Base-by-base conservation (phyloP, 2,329 filamentous ascomycete genomes). In the Neofusicoccum cordaticola region DNA sequence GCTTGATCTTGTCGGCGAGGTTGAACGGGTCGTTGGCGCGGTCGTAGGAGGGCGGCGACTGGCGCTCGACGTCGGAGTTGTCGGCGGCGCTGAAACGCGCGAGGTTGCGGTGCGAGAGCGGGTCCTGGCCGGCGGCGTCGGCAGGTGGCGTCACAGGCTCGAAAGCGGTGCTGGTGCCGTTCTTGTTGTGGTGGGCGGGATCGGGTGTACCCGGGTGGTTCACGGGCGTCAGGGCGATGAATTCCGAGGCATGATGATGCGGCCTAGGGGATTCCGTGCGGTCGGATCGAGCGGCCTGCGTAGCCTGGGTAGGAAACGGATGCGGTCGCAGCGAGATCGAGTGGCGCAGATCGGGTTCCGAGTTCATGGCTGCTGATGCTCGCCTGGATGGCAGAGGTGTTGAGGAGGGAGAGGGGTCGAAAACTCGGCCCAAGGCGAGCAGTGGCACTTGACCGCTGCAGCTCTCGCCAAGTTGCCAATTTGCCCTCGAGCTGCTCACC, bases 21-120 rank as follows among this genome's bases (percentile, higher is more conserved):
- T 88, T 86, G 77, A 92, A 95, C 0, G 94, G 94, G 71, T 98
- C 94, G 71, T 86, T 90, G 68, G 88, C 87, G 31, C 78, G 76
- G 19, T 83, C 86, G 71, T 88, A 86, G 8, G 82, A 82, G 0
- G 89, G 88, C 7, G 85, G 78, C 44, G 81, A 80, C 48, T 82
- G 79, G 27, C 78, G 73, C 69, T 84, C 82, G 66, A 82, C 71
- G 62, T 83, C 80, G 63, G 66, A 70, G 47, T 68, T 68, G 50
- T 70, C 73, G 48, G 61, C 63, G 63, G 72, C 64, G 63, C 71
- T 68, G 53, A 71, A 72, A 22, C 73, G 69, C 39, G 71, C 69
- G 39, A 70, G 72, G 69, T 76, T 42, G 51, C 75, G 72, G 60
- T 75, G 73, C 58, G 73, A 75, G 63, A 75, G 70, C 22, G 74